These are phyloP conservation scores for Wickerhamiella kurtzmanii DNA, from an alignment of 805 yeast genomes.

Conservation along the genomic window DNA sequence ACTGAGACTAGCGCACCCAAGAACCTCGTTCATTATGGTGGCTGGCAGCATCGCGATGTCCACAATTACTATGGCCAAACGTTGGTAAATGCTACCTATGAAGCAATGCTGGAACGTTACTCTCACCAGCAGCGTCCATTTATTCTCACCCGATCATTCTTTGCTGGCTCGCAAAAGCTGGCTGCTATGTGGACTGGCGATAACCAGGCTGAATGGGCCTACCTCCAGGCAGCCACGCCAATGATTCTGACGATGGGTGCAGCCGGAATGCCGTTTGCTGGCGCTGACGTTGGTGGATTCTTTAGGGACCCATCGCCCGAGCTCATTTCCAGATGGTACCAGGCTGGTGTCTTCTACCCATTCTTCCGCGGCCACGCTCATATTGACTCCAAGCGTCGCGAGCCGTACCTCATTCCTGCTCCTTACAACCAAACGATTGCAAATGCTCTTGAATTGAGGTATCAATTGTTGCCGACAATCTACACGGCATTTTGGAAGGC, in stretches of 20 bases:
- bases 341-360: constrained; percentile 91
- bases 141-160: constrained; percentile 72
- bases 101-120: constrained; percentile 45
- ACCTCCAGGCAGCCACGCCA: constrained; percentile 65
- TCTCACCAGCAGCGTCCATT: constrained; percentile 54
- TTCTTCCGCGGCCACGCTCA: constrained; percentile 96
- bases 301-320: constrained; percentile 81
- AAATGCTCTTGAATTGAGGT: constrained; percentile 53
- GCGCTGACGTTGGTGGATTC: constrained; percentile 96
- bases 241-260: constrained; percentile 73
- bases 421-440: constrained; percentile 54
- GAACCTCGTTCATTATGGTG: constrained; percentile 63
- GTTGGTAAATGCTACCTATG: constrained; percentile 65
- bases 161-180: constrained; percentile 80
- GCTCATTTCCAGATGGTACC: constrained; percentile 84
- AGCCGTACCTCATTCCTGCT: constrained; percentile 78
- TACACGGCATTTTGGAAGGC: constrained; percentile 69
- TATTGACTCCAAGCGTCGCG: constrained; percentile 81
- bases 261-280: constrained; percentile 82
- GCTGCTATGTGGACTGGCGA: constrained; percentile 99
- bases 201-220: constrained; percentile 86
- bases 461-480: constrained; percentile 59
- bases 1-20: constrained; percentile 88
- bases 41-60: constrained; percentile 80
- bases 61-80: constrained; percentile 78